These are phyloP conservation scores for Epichloe sp. DNA, from an alignment of 2,329 filamentous ascomycete species.

Conservation along the genomic window DNA sequence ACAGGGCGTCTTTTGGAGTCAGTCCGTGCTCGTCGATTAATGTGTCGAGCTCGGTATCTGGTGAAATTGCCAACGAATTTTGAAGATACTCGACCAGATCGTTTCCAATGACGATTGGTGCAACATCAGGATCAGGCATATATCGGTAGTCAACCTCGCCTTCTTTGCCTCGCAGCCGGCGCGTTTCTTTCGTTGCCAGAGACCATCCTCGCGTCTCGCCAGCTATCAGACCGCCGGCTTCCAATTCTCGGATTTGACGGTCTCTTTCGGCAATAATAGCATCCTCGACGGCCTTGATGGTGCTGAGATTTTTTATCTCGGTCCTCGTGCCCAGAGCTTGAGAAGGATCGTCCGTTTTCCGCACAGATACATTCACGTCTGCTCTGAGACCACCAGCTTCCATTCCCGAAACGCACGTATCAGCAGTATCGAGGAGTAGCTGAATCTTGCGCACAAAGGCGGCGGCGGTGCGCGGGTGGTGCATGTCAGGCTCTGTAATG, in stretches of 20 bases:
- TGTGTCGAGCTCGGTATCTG: slow-evolving; percentile 54
- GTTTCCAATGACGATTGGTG: slow-evolving; percentile 60
- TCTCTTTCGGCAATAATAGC: slow-evolving; percentile 85
- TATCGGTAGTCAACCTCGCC: slow-evolving; percentile 96
- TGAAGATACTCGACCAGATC: slow-evolving; percentile 55
- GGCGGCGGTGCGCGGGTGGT: slow-evolving; percentile 75
- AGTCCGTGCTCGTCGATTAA: slow-evolving; percentile 54
- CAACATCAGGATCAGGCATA: slow-evolving; percentile 91
- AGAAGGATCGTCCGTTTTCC: slow-evolving; percentile 34
- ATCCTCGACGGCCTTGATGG: slow-evolving; percentile 89
- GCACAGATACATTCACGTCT: slow-evolving; percentile 90
- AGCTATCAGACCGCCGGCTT: slow-evolving; percentile 58
- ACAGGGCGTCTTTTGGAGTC: slow-evolving; percentile 69
- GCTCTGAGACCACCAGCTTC: slow-evolving; percentile 81
- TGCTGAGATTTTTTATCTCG: slow-evolving; percentile 98
- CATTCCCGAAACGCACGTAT: slow-evolving; percentile 85
- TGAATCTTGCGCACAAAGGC: slow-evolving; percentile 85
- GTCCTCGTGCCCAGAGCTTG: slow-evolving; percentile 64
- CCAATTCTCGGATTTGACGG: slow-evolving; percentile 70
- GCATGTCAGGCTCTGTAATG: slow-evolving; percentile 81
- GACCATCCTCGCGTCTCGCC: slow-evolving; percentile 93
- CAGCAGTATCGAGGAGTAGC: slow-evolving; percentile 61
- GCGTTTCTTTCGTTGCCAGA: slow-evolving; percentile 69
- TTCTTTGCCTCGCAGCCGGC: slow-evolving; percentile 76
- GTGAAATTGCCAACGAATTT: slow-evolving; percentile 52